Evolutionary conservation across 2,329 filamentous ascomycete genomes (phyloP).

Genomic region (Cladosporium sp.): DNA sequence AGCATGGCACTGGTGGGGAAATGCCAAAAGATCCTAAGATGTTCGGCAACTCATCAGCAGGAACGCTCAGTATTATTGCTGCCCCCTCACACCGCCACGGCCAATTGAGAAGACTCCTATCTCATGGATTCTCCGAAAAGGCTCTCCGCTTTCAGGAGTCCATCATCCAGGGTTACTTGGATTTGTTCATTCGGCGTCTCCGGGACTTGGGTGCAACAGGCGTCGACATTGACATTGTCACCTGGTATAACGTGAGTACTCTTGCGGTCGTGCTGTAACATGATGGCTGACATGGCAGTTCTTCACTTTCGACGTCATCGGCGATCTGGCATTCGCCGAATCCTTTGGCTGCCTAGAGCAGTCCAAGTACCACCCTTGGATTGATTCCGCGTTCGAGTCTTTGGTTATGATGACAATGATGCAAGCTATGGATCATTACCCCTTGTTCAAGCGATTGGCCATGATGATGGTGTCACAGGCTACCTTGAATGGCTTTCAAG

Average conservation of each 20-base stretch:
- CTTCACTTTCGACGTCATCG: constrained; percentile 32
- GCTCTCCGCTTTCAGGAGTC: background rate
- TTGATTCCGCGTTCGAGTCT: constrained; percentile 21
- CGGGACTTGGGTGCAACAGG: background rate
- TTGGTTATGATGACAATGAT: background rate
- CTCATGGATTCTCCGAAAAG: background rate
- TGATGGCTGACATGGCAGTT: background rate
- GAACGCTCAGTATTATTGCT: background rate
- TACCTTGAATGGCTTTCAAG: background rate
- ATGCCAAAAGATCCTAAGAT: background rate
- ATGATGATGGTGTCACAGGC: constrained; percentile 9
- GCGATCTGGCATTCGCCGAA: constrained; percentile 34
- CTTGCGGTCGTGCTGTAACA: background rate
- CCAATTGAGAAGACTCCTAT: background rate
- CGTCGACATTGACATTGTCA: background rate
- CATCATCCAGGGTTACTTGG: background rate
- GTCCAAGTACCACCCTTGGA: constrained; percentile 31
- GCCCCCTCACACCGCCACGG: background rate
- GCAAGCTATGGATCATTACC: background rate
- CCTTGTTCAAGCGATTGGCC: constrained; percentile 8
- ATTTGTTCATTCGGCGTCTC: background rate
- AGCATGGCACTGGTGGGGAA: background rate
- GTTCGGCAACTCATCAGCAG: background rate
- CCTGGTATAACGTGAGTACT: background rate
- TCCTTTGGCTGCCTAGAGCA: constrained; percentile 33